Evolutionary conservation across 2,329 filamentous ascomycete species (phyloP).

Genomic region (Fusarium sp.): DNA sequence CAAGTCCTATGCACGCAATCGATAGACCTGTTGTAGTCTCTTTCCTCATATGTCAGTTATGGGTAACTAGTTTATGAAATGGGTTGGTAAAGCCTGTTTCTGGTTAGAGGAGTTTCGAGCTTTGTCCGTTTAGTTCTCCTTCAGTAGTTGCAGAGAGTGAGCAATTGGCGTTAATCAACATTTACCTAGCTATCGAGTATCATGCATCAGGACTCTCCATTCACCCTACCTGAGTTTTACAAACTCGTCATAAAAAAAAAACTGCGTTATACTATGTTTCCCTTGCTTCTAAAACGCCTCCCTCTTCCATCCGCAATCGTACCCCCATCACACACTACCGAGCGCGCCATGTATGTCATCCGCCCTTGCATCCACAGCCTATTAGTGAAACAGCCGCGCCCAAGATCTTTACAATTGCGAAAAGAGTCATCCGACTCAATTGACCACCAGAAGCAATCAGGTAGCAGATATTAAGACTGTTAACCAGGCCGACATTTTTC

Average conservation of each 20-base stretch:
- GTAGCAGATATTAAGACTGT: no score
- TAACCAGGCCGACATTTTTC: not conserved
- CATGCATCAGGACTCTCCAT: not conserved
- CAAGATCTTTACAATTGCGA: not conserved
- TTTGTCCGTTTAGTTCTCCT: not conserved
- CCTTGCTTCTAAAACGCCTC: not conserved
- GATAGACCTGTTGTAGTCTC: not conserved
- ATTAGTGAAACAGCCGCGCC: conserved; percentile 31
- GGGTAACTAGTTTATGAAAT: not conserved
- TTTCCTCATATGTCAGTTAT: not conserved
- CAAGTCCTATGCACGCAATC: conserved; percentile 1
- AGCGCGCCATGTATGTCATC: conserved; percentile 31
- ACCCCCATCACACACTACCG: not conserved
- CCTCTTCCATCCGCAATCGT: not conserved
- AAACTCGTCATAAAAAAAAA: no score
- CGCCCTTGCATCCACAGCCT: conserved; percentile 23
- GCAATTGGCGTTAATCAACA: not conserved
- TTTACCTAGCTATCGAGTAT: not conserved
- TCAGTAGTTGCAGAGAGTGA: not conserved
- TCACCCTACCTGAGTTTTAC: not conserved
- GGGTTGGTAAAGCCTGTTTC: not conserved
- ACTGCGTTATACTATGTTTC: no score
- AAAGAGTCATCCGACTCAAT: not conserved
- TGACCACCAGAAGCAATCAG: not conserved
- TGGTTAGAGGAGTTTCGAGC: accelerated